Percentiles rank a stretch among this genome's conserved stretches.
Evolutionary conservation across 352 stramenopile species (phyloP).

Genomic region (Globisporangium mamillatum): DNA sequence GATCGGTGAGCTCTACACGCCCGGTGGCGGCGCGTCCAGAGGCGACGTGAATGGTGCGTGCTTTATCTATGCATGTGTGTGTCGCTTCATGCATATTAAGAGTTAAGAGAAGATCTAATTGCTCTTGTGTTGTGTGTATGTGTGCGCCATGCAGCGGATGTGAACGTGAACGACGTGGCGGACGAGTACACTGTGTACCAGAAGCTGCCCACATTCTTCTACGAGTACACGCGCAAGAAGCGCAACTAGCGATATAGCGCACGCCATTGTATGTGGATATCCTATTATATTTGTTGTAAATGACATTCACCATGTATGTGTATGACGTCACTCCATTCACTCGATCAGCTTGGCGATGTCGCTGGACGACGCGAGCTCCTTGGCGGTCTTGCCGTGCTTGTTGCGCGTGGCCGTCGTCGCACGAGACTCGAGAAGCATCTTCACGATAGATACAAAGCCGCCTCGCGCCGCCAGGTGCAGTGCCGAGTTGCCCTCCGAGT

Average conservation of each 20-base stretch:
- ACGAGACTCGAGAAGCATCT: conserved; percentile 54
- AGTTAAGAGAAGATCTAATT: neutral
- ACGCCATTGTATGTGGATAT: neutral
- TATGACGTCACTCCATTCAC: conserved; percentile 10
- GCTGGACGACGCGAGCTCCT: conserved; percentile 58
- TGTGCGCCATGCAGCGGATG: conserved; percentile 23
- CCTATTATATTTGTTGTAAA: neutral
- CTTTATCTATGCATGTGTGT: too few relatives aligned
- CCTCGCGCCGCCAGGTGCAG: conserved; percentile 81
- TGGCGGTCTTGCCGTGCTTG: conserved; percentile 76
- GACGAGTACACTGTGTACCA: conserved; percentile 86
- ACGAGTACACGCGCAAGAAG: conserved; percentile 82
- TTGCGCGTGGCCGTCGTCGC: conserved; percentile 51
- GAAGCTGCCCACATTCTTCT: conserved; percentile 86
- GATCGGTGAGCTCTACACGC: conserved; percentile 78
- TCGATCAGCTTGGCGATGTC: conserved; percentile 66
- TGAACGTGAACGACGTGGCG: conserved; percentile 65
- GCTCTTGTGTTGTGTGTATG: neutral
- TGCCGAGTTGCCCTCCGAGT: conserved; percentile 78
- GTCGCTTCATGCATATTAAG: too few relatives aligned
- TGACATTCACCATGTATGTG: neutral
- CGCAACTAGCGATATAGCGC: conserved; percentile 26
- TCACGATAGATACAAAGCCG: conserved; percentile 75
- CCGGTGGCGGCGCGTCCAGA: conserved; percentile 23
- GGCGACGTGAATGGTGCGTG: conserved; percentile 25